Conservation (phyloP, 106 monocot species). For the Platanthera zijinensis region DNA sequence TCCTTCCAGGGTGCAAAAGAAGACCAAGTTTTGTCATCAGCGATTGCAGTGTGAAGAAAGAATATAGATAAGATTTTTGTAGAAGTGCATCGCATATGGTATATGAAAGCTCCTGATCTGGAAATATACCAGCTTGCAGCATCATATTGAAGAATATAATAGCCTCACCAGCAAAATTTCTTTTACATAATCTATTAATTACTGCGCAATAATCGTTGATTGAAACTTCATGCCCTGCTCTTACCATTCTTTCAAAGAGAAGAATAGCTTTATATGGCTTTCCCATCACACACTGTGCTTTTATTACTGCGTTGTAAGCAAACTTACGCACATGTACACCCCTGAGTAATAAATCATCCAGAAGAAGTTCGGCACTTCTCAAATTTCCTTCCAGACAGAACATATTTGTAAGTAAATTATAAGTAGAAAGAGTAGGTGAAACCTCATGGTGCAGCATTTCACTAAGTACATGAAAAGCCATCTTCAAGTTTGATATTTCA, state of each 20-base stretch:
- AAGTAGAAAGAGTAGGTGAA: conserved; percentile 51
- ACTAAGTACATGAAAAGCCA: conserved; percentile 29
- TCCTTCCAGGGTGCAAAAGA: too few relatives aligned
- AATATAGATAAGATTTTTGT: conserved; percentile 20
- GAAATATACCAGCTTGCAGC: conserved; percentile 39
- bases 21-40: conserved; percentile 44
- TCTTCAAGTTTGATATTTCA: conserved; percentile 19
- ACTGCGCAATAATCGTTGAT: conserved; percentile 46
- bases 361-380: conserved; percentile 31
- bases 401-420: conserved; percentile 55
- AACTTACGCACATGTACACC: conserved; percentile 53
- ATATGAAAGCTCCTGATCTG: conserved; percentile 39
- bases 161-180: conserved; percentile 31
- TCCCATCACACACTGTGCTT: conserved; percentile 55
- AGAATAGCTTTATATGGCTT: conserved; percentile 42
- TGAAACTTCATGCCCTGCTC: conserved; percentile 40
- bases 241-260: conserved; percentile 49
- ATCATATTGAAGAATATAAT: conserved; percentile 47
- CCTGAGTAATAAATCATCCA: conserved; percentile 23
- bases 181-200: conserved; percentile 66
- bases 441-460: conserved; percentile 34
- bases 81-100: conserved; percentile 21
- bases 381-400: conserved; percentile 28
- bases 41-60: conserved; percentile 23
- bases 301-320: conserved; percentile 58